phyloP scores from a whole-genome alignment of 2,329 filamentous ascomycete species.

The Amauroascus verrucosus region DNA sequence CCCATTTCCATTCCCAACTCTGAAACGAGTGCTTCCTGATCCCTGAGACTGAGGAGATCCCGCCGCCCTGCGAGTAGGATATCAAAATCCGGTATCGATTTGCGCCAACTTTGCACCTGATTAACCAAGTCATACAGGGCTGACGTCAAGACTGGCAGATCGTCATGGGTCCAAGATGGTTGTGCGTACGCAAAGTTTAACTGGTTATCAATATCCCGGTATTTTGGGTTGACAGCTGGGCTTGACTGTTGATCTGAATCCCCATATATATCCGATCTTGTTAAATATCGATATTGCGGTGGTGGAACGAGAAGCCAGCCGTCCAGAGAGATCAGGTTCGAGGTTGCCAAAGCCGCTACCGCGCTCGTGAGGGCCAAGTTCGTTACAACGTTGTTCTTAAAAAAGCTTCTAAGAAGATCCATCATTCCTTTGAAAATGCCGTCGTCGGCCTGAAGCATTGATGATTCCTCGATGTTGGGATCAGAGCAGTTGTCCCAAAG shows the following conservation, averaged over 20 bases:
- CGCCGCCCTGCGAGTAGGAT: slow-evolving; percentile 55
- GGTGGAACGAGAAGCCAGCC: slow-evolving; percentile 80
- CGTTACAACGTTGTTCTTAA: slow-evolving; percentile 81
- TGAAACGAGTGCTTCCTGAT: neutral
- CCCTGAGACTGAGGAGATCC: slow-evolving; percentile 26
- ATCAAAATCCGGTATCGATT: slow-evolving; percentile 60
- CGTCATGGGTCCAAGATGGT: slow-evolving; percentile 40
- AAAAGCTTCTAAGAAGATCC: slow-evolving; percentile 64
- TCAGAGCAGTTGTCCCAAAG: slow-evolving; percentile 31
- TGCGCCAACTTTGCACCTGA: slow-evolving; percentile 53
- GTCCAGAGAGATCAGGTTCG: slow-evolving; percentile 73
- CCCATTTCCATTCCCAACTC: neutral
- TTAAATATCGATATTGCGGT: slow-evolving; percentile 46
- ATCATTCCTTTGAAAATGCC: slow-evolving; percentile 44
- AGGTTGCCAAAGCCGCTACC: slow-evolving; percentile 70
- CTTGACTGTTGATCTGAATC: slow-evolving; percentile 18
- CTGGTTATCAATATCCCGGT: slow-evolving; percentile 20
- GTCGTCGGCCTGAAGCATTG: slow-evolving; percentile 56
- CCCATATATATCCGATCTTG: slow-evolving; percentile 26
- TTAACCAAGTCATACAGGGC: slow-evolving; percentile 52
- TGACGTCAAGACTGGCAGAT: slow-evolving; percentile 40
- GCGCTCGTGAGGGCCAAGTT: slow-evolving; percentile 81
- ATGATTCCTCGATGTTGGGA: slow-evolving; percentile 45
- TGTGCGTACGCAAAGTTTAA: slow-evolving; percentile 33
- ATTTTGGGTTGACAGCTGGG: neutral